A percentile compares a stretch with the other conserved stretches of the same genome.
Evolutionary conservation across 257 asterid species (phyloP).

Genomic region (Solanum neorickii): DNA sequence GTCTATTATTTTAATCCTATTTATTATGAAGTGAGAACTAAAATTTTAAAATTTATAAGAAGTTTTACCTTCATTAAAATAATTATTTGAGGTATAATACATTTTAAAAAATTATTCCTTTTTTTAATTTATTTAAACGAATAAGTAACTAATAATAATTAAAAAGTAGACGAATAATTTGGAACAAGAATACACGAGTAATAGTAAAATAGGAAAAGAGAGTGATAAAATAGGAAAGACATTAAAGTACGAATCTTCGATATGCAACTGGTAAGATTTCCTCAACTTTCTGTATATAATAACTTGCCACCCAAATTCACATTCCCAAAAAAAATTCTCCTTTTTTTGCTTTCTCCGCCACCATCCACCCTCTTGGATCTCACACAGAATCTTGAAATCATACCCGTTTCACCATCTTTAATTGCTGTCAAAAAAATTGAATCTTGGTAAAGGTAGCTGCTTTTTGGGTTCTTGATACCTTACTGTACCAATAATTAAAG

Average conservation of each 20-base stretch:
- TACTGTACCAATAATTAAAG: not conserved
- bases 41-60: too few relatives aligned
- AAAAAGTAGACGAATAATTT: too few relatives aligned
- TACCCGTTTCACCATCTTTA: not conserved
- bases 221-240: not conserved
- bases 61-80: too few relatives aligned
- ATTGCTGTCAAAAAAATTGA: not conserved
- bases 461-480: not conserved
- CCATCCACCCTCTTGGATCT: not conserved
- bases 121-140: too few relatives aligned
- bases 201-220: too few relatives aligned
- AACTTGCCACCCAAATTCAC: not conserved
- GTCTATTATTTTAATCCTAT: too few relatives aligned
- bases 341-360: not conserved
- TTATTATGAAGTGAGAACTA: too few relatives aligned
- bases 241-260: not conserved
- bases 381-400: not conserved
- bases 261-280: not conserved
- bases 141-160: too few relatives aligned
- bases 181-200: too few relatives aligned
- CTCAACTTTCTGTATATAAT: too few relatives aligned
- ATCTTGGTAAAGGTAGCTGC: not conserved
- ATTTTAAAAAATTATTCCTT: fast-evolving
- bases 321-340: not conserved
- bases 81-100: too few relatives aligned